A percentile compares a stretch with the other conserved stretches of the same genome.
Evolutionary conservation across 495 filamentous ascomycete species (phyloP).

Genomic region (Neurospora sp.): DNA sequence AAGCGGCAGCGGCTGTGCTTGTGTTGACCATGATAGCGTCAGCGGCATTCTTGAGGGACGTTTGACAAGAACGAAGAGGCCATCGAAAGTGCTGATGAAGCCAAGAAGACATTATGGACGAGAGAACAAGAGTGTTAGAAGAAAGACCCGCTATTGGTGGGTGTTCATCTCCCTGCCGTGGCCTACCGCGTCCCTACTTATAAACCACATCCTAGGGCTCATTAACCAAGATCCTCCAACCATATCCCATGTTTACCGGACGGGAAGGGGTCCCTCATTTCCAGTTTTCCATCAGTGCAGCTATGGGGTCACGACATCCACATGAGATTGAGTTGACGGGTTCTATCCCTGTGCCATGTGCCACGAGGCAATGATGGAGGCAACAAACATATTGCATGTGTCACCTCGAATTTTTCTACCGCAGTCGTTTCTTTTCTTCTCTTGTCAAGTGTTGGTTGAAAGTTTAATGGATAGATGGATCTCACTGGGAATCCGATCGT

Average conservation of each 20-base stretch:
- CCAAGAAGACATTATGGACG: background rate
- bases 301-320: background rate
- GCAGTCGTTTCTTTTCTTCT: background rate
- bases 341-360: background rate
- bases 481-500: background rate
- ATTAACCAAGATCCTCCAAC: background rate
- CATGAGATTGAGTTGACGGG: background rate
- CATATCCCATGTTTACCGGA: background rate
- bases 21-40: background rate
- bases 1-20: background rate
- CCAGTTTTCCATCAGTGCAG: background rate
- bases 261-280: background rate
- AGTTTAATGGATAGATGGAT: background rate
- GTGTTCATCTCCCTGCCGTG: background rate
- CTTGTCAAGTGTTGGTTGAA: background rate
- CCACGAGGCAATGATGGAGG: background rate
- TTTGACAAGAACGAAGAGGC: background rate
- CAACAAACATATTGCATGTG: background rate
- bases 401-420: background rate
- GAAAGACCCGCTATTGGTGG: background rate
- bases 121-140: background rate
- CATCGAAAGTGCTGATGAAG: background rate
- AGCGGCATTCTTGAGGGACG: background rate
- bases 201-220: background rate
- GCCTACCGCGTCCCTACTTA: background rate